Base-by-base conservation (phyloP, 1,139 yeast genomes). In the Diutina mesorugosa region DNA sequence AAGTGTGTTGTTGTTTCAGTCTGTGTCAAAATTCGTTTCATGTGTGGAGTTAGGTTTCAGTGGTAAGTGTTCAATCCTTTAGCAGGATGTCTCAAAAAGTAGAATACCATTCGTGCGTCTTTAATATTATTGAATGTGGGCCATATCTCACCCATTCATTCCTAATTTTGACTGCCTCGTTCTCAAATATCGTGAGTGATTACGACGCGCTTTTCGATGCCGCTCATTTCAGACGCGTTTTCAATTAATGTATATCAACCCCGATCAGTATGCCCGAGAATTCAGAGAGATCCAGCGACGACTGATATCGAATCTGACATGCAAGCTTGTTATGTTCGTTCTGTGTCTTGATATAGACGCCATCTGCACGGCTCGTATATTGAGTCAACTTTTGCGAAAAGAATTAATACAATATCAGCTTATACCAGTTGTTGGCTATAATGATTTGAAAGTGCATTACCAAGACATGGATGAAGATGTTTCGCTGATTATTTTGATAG, bases 281-380 rank as follows among this genome's bases (percentile, higher is more conserved):
- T 86, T 84, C 65, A 77, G 78, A 57, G 82, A 79, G 57, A 83
- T 87, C 59, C 76, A 81, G 62, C 72, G 77, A 58, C 77, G 83
- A 14, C 84, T 90, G 10, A 71, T 89, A 56, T 85, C 96, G 9
- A 97, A 90, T 67, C 85, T 97, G 29, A 87, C 97, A 7, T 93
- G 98, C 67, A 87, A 88, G 64, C 73, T 93, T 58, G 91, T 90
- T 50, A 76, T 95, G 29, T 90, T 91, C 67, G 97, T 90, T 46
- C 88, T 98, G 8, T 89, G 97, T 69, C 75, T 91, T 62, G 90
- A 87, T 68, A 85, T 93, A 51, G 99, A 95, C 72, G 90, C 98
- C 51, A 73, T 95, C 32, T 93, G 98, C 72, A 89, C 96, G 0
- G 84, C 96, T 51, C 86, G 84, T 66, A 86, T 90, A 67, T 72